A percentile compares a stretch with the other conserved stretches of the same genome.
phyloP scores from a whole-genome alignment of 1,139 yeast genomes.

The Trichomonascaceae sp. region DNA sequence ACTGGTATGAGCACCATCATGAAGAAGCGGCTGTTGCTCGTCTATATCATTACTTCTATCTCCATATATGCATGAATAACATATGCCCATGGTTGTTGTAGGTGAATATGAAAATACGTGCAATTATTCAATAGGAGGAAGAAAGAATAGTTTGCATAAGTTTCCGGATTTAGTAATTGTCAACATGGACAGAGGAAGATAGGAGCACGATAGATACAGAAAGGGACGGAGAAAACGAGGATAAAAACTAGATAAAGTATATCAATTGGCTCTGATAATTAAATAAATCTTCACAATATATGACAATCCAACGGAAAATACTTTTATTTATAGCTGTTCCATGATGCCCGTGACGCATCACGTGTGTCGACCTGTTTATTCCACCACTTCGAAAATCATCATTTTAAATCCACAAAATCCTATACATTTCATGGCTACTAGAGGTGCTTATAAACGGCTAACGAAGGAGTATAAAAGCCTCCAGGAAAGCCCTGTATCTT shows the following conservation, averaged over 20 bases:
- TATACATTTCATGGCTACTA: constrained; percentile 1
- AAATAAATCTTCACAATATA: too few species aligned
- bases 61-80: constrained; percentile 20
- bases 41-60: constrained; percentile 15
- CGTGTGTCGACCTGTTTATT: background rate
- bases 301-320: too few species aligned
- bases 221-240: background rate
- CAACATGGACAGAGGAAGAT: background rate
- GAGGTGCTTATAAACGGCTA: constrained; percentile 30
- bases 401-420: background rate
- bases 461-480: constrained; percentile 75
- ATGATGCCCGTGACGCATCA: background rate
- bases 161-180: background rate
- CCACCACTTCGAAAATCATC: background rate
- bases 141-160: background rate
- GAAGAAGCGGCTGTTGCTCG: constrained; percentile 16
- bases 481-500: constrained; percentile 74
- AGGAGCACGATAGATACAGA: too few species aligned
- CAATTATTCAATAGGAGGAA: background rate
- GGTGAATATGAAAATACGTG: background rate
- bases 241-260: background rate
- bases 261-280: background rate
- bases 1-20: background rate
- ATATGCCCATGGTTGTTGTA: constrained; percentile 20
- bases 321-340: too few species aligned